These are phyloP conservation scores for Lentinula lateritia DNA, from an alignment of 768 basidiomycete genomes.

Conservation along the genomic window DNA sequence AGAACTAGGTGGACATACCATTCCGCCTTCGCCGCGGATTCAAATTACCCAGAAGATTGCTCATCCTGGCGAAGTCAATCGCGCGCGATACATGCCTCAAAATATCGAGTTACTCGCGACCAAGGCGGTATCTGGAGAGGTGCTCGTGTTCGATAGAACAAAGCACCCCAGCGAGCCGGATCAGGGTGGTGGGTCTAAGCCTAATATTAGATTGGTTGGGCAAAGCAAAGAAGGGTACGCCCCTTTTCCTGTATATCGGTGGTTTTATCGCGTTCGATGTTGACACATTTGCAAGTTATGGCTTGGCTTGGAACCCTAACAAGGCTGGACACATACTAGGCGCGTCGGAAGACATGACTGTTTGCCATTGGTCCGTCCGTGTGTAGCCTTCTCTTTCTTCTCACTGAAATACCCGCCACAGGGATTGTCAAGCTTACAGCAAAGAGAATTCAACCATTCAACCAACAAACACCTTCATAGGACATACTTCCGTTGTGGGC, in stretches of 20 bases:
- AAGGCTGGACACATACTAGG: slow-evolving; percentile 83
- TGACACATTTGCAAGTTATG: slow-evolving; percentile 55
- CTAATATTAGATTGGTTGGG: slow-evolving; percentile 86
- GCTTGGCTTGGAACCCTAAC: slow-evolving; percentile 86
- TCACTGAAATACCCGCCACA: slow-evolving; percentile 22
- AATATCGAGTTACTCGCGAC: slow-evolving; percentile 97
- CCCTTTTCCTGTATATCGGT: not conserved
- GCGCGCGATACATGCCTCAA: slow-evolving; percentile 98
- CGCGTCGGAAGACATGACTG: slow-evolving; percentile 92
- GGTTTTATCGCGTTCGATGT: slow-evolving; percentile 8
- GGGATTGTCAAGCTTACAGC: slow-evolving; percentile 90
- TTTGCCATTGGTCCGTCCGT: slow-evolving; percentile 79
- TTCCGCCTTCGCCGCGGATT: slow-evolving; percentile 80
- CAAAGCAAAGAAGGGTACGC: slow-evolving; percentile 91
- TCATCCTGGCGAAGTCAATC: slow-evolving; percentile 92
- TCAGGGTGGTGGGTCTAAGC: slow-evolving; percentile 76
- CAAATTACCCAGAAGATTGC: slow-evolving; percentile 92
- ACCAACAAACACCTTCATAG: slow-evolving; percentile 77
- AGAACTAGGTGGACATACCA: slow-evolving; percentile 89
- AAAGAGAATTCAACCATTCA: slow-evolving; percentile 78
- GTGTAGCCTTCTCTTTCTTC: not conserved
- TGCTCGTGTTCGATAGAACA: slow-evolving; percentile 93
- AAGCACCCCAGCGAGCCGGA: slow-evolving; percentile 95
- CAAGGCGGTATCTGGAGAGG: slow-evolving; percentile 86
- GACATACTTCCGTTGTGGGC: slow-evolving; percentile 89